Percentiles rank a stretch among this genome's conserved stretches.
phyloP scores from a whole-genome alignment of 2,329 filamentous ascomycete genomes.

The Diaporthe ilicicola region DNA sequence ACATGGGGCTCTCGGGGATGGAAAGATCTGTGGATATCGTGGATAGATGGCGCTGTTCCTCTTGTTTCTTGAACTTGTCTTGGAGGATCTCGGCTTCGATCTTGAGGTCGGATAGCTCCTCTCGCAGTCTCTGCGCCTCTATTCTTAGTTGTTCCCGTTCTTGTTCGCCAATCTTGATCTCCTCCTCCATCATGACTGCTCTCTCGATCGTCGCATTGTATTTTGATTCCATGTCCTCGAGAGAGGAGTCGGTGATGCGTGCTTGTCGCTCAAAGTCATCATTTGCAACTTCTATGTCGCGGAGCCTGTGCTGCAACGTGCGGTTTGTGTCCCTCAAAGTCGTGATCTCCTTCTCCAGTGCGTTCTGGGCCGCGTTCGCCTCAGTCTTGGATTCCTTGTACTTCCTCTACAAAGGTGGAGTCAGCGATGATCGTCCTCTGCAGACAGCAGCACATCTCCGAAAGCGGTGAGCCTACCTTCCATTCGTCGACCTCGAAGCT shows the following conservation, averaged over 20 bases:
- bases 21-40: slow-evolving; percentile 70
- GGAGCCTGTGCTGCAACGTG: slow-evolving; percentile 80
- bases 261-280: slow-evolving; percentile 98
- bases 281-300: slow-evolving; percentile 97
- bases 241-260: slow-evolving; percentile 91
- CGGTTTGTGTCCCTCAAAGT: slow-evolving; percentile 85
- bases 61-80: slow-evolving; percentile 86
- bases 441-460: neutral
- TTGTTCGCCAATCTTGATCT: slow-evolving; percentile 89
- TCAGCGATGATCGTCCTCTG: slow-evolving; percentile 34
- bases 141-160: slow-evolving; percentile 91
- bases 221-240: slow-evolving; percentile 97
- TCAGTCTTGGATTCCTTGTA: slow-evolving; percentile 95
- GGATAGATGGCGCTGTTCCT: slow-evolving; percentile 62
- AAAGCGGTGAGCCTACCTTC: slow-evolving; percentile 73
- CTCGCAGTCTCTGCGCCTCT: slow-evolving; percentile 86
- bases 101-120: slow-evolving; percentile 91
- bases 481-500: slow-evolving; percentile 95
- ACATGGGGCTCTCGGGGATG: slow-evolving; percentile 73
- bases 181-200: slow-evolving; percentile 92
- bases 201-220: slow-evolving; percentile 95
- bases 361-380: slow-evolving; percentile 82
- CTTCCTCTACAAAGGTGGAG: slow-evolving; percentile 71
- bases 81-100: slow-evolving; percentile 94
- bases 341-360: slow-evolving; percentile 95